phyloP scores from a whole-genome alignment of 306 rosid species.

The Oemleria cerasiformis region DNA sequence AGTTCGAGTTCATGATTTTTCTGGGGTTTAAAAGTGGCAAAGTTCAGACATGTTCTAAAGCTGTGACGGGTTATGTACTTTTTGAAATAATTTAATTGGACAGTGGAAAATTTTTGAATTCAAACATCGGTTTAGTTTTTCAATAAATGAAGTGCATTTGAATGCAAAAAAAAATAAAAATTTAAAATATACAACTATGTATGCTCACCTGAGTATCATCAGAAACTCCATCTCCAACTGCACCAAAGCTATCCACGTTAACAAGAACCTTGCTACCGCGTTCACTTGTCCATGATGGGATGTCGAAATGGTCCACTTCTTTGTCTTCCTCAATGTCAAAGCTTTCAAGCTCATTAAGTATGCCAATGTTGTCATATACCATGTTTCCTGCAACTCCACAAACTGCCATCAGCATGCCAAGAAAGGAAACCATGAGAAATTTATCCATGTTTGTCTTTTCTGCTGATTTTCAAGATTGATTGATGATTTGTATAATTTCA shows the following conservation, averaged over 20 bases:
- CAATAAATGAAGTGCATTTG: constrained; percentile 1
- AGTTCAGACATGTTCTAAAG: not conserved
- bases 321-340: constrained; percentile 48
- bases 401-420: constrained; percentile 53
- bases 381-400: constrained; percentile 59
- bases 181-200: not conserved
- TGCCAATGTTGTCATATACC: constrained; percentile 38
- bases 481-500: constrained; percentile 61
- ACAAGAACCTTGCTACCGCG: constrained; percentile 88
- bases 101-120: not conserved
- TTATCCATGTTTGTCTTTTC: constrained; percentile 54
- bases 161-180: not conserved
- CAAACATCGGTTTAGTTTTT: not conserved
- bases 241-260: constrained; percentile 86
- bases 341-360: constrained; percentile 52
- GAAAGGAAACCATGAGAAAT: constrained; percentile 40
- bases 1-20: not conserved
- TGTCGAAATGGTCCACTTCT: constrained; percentile 46
- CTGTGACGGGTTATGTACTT: not conserved
- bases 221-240: constrained; percentile 78
- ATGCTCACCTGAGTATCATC: constrained; percentile 76
- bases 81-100: not conserved
- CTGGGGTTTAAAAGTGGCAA: not conserved
- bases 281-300: constrained; percentile 74
- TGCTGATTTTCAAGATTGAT: constrained; percentile 39